Base-by-base conservation (phyloP, 352 stramenopile genomes). In the Pythium apleroticum region DNA sequence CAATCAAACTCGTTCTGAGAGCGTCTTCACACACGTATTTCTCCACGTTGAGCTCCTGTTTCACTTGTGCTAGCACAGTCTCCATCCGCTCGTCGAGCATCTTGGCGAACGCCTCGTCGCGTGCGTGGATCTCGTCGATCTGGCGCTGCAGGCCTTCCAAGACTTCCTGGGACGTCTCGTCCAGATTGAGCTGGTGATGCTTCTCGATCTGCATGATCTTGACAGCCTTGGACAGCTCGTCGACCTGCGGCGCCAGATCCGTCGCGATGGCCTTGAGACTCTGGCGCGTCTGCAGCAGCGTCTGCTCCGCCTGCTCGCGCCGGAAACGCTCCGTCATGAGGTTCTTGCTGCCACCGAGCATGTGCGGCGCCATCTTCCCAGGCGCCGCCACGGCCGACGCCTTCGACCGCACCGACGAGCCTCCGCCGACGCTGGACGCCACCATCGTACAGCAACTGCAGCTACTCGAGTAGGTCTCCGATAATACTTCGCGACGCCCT, bases 281-380 rank as follows among this genome's bases (percentile, higher is more conserved):
- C 22, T 73, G 37, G 17, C 71, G 61, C 0, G 72, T 74, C n/a
- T 73, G 58, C 41, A 80, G 71, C 45, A 84, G 63, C 33, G 68
- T 66, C 22, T 50, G 65, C 73, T 90, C 83, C 2, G 77, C 77
- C 45, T 77, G 74, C 39, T 90, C 75, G 14, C 83, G 77, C 14
- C 80, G 72, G n/a, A 80, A 73, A 11, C 80, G 80, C 60, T 91
- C 80, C 15, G 60, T 80, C 49, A 77, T 52, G 27, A 90, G 72
- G 58, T 86, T 91, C 60, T 86, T 89, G 61, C 82, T 91, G 10
- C 80, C 82, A 17, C 82, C 82, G 7, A 91, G 72, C 19, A 86
- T 73, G 48, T 89, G 80, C 6, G 80, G 70, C 41, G 48, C 6
- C 49, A 52, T 10, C 45, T 60, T 60, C 35, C 24, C 41, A 3